Conservation (phyloP, 805 yeast genomes). For the Metschnikowia matae region DNA sequence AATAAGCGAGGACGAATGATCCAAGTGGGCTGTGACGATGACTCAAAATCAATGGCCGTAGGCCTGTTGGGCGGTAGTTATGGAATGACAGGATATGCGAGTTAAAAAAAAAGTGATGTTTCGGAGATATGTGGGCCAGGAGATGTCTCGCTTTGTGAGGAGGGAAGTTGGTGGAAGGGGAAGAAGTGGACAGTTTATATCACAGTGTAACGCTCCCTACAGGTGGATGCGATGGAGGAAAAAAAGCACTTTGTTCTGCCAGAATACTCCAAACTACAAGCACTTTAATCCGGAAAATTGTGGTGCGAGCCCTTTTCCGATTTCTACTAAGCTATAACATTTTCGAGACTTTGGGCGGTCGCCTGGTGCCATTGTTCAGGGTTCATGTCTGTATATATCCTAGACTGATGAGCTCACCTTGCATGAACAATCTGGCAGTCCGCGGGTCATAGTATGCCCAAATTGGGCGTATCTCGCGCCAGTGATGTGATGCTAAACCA, state of each 20-base stretch:
- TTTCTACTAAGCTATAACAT: background rate
- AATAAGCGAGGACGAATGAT: background rate
- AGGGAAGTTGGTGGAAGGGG: background rate
- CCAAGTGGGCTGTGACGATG: background rate
- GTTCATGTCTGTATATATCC: background rate
- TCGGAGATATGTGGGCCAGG: background rate
- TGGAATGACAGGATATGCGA: background rate
- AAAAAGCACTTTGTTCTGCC: background rate
- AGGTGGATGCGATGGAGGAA: slow-evolving; percentile 3
- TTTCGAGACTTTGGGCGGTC: background rate
- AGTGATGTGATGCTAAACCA: background rate
- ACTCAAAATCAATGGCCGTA: background rate
- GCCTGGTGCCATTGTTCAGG: background rate
- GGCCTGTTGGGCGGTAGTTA: background rate
- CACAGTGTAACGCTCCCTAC: background rate
- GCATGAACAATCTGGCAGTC: slow-evolving; percentile 1
- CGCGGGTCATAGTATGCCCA: slow-evolving; percentile 1
- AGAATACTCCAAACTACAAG: background rate
- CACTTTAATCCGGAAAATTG: background rate
- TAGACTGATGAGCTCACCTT: slow-evolving; percentile 1
- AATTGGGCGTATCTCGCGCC: background rate
- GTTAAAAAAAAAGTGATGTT: background rate
- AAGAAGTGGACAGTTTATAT: background rate
- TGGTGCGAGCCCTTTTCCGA: background rate
- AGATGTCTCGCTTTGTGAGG: background rate